Base-by-base conservation (phyloP, 306 rosid genomes). In the Cicer cuneatum region DNA sequence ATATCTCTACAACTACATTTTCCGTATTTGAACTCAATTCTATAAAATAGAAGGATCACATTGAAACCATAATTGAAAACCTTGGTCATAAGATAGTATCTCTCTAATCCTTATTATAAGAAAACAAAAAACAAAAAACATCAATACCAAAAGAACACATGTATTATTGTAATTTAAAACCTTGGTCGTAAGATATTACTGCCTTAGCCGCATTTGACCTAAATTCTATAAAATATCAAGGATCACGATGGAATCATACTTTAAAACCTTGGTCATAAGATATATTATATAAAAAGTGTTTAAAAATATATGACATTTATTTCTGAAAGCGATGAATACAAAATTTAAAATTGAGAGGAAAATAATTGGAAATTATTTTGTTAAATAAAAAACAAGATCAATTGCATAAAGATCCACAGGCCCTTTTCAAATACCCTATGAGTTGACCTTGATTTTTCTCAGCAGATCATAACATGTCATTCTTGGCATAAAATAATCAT, bases 401-500 rank as follows among this genome's bases (percentile, higher is more conserved):
- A 57, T 48, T 29, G 39, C 58, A 56, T 64, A 24, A 62, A 19
- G 7, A 41, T 13, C 29, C 51, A 62, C 11, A 71, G 7, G 11
- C 35, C 41, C 19, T 60, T 19, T 48, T 15, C 39, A 75, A 60
- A 18, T 29, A 65, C 97, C 35, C 35, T 29, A 29, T 29, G 35
- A 29, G 35, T 29, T 29, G 35, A 29, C 35, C 89, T 93, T 91
- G 74, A 93, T 86, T 74, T 88, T 91, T 85, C 84, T 85, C 37
- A 91, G 83, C 38, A 91, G 89, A 78, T 93, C 98, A 86, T 85
- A 89, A 78, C 98, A 97, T 13, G 97, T 86, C 91, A 93, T 93
- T 78, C 85, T 96, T 63, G 97, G 98, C 96, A 93, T 93, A 38
- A 90, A 91, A 51, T 91, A 93, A 86, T 93, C 96, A 45, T 96